Evolutionary conservation across 352 stramenopile species (phyloP).

Genomic region (Pythium vanterpoolii): DNA sequence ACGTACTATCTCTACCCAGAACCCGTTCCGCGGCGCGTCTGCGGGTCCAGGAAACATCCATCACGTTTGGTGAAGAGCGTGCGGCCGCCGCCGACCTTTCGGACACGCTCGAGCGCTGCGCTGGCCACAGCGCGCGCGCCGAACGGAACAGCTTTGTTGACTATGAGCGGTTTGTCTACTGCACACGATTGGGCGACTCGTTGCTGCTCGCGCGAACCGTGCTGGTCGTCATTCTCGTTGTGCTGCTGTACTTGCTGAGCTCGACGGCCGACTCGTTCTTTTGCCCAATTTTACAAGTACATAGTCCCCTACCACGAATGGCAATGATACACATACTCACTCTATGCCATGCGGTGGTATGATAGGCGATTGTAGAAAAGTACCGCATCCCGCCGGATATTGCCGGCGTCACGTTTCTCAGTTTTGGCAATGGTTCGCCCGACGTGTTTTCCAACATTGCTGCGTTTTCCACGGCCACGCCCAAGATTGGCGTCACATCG

Average conservation of each 20-base stretch:
- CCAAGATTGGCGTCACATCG: slow-evolving; percentile 64
- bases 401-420: slow-evolving; percentile 96
- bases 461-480: slow-evolving; percentile 68
- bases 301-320: background rate
- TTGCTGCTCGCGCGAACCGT: slow-evolving; percentile 30
- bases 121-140: background rate
- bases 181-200: slow-evolving; percentile 43
- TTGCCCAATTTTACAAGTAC: slow-evolving; percentile 62
- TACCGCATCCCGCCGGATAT: slow-evolving; percentile 87
- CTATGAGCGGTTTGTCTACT: slow-evolving; percentile 66
- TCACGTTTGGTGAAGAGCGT: background rate
- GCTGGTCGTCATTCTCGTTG: slow-evolving; percentile 46
- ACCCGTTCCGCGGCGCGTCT: background rate
- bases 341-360: background rate
- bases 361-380: slow-evolving; percentile 52
- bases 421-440: slow-evolving; percentile 96
- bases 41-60: background rate
- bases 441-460: slow-evolving; percentile 94
- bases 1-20: background rate
- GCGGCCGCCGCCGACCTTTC: background rate
- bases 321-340: background rate
- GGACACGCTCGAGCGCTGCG: slow-evolving; percentile 6
- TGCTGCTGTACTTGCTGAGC: slow-evolving; percentile 76
- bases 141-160: slow-evolving; percentile 47
- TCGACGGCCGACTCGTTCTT: slow-evolving; percentile 85